These are phyloP conservation scores for Neospora caninum DNA, from an alignment of 169 alveolate species.

Conservation along the genomic window DNA sequence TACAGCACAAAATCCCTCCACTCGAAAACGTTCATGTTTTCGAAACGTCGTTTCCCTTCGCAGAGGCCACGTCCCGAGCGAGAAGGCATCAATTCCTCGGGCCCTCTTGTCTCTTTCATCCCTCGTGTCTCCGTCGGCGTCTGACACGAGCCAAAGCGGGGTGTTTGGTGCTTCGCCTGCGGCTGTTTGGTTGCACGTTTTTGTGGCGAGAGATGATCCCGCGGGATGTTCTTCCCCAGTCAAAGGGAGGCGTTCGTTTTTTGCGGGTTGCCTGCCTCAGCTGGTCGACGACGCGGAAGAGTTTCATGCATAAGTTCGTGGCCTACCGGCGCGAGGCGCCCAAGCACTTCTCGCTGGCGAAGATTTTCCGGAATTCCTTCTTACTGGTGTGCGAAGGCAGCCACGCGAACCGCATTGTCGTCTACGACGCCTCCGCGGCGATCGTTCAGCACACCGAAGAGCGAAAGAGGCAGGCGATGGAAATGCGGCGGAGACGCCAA, in stretches of 20 bases:
- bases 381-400: constrained; percentile 13
- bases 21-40: too few relatives aligned
- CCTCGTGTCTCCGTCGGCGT: background rate
- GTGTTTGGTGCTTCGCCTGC: too few relatives aligned
- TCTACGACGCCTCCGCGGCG: constrained; percentile 3
- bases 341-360: constrained; percentile 3
- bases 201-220: background rate
- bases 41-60: too few relatives aligned
- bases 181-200: too few relatives aligned
- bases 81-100: too few relatives aligned
- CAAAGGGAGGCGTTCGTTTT: too few relatives aligned
- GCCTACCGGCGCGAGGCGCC: constrained; percentile 25
- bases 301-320: background rate
- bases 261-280: background rate
- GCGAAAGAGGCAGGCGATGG: background rate
- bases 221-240: background rate
- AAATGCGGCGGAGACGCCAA: background rate
- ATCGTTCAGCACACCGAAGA: background rate
- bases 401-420: background rate
- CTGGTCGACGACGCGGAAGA: background rate
- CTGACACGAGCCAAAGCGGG: too few relatives aligned
- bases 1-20: too few relatives aligned
- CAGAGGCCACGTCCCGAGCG: too few relatives aligned
- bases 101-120: background rate
- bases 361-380: background rate